Evolutionary conservation across 228 moss, liverwort and hornwort genomes (phyloP), one percentile per base, ranked within the genome.

Genomic region (Sphagnum magellanicum): DNA sequence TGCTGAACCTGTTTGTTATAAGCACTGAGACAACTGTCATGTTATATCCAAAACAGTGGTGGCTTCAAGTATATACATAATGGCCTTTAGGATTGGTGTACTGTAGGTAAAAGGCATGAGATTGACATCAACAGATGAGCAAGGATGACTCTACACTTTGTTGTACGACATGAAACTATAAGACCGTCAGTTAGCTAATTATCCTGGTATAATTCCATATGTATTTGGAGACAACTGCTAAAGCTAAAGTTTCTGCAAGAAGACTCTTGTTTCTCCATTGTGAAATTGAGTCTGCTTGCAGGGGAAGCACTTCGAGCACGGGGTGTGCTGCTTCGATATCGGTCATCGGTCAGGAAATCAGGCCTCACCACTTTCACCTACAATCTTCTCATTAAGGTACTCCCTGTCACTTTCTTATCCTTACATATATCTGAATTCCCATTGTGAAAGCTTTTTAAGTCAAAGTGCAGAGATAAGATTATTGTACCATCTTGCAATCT

Each of bases 301-400:
- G 97, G 97, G 61, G 97, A 93, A 79, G 78, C 93, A 65, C 88
- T 93, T 60, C 87, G 97, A 68, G 97, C 93, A 16, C 83, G 93
- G 64, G 93, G 88, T 75, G 93, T 91, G 59, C 77, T 97, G 50
- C 77, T 90, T 59, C 93, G 93, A 50, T 97, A 93, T 80, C 93
- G 97, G 61, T 90, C 91, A n/a, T 90, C 90, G 65, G 84, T 90
- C 64, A 82, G 90, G 77, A 87, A 87, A 73, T 83, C 93, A 68
- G 85, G 87, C 72, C 83, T 88, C 68, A 88, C 97, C 49, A 79
- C 88, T 76, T 71, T 97, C 48, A 97, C 92, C 17, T 97, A 90
- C 71, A 97, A 97, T 66, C 69, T 97, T 68, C 85, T 93, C 15
- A 93, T 97, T 66, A 97, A 97, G 97, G 97, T 88, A 58, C 60